phyloP scores from a whole-genome alignment of 169 alveolate species.

The Pseudocohnilembus persalinus region DNA sequence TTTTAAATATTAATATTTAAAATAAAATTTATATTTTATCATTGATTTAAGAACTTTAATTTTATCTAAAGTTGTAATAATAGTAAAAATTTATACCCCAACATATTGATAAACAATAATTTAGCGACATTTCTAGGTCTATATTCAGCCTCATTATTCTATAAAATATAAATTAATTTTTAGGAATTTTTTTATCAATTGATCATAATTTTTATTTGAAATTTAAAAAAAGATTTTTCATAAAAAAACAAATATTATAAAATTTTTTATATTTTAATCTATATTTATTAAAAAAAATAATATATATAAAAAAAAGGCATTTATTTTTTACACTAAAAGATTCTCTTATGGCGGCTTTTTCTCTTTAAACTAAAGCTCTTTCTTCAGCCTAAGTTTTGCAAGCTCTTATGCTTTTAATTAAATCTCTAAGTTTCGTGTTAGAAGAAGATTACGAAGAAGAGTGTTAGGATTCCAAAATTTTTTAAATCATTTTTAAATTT shows the following conservation, averaged over 20 bases:
- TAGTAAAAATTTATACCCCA: slow-evolving; percentile 90
- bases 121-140: slow-evolving; percentile 98
- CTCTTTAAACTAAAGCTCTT: slow-evolving; percentile 97
- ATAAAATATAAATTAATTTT: too few species aligned
- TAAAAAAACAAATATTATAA: not conserved
- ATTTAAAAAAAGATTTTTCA: not conserved
- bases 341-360: slow-evolving; percentile 98
- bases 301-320: not conserved
- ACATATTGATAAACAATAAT: slow-evolving; percentile 95
- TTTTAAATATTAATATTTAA: too few species aligned
- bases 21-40: too few species aligned
- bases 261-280: not conserved
- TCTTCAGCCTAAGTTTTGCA: slow-evolving; percentile 99
- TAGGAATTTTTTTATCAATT: too few species aligned
- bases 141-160: slow-evolving; percentile 74
- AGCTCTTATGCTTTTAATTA: slow-evolving; percentile 96
- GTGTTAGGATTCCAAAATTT: not conserved
- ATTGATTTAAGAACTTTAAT: too few species aligned
- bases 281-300: not conserved
- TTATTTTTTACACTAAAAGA: slow-evolving; percentile 90
- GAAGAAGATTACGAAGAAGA: not conserved
- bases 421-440: slow-evolving; percentile 88
- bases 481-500: not conserved
- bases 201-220: too few species aligned
- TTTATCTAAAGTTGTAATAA: not conserved